Percentiles rank a stretch among this genome's conserved stretches.
Conservation (phyloP, 169 alveolate genomes). For the Babesia sp. region DNA sequence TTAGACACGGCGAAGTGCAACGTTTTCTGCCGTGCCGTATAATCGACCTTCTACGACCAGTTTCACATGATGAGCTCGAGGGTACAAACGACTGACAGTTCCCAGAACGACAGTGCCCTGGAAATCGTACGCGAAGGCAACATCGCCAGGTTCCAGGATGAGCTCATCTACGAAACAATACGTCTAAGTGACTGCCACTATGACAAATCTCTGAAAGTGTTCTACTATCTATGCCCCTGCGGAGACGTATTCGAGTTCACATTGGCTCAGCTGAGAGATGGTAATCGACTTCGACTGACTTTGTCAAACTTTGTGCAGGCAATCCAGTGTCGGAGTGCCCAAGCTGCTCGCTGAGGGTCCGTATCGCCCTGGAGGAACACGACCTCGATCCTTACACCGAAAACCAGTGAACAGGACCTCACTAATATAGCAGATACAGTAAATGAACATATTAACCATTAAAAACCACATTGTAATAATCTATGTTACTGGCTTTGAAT, state of each 20-base stretch:
- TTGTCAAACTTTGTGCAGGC: slow-evolving; percentile 18
- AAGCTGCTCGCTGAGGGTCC: slow-evolving; percentile 60
- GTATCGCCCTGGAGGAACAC: slow-evolving; percentile 41
- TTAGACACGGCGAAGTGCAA: too few relatives aligned
- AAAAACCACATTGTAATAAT: neutral
- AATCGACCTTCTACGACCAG: neutral
- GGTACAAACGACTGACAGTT: neutral
- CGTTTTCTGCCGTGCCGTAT: neutral
- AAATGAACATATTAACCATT: too few relatives aligned
- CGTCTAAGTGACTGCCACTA: slow-evolving; percentile 58
- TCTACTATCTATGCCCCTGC: slow-evolving; percentile 62
- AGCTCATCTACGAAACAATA: slow-evolving; percentile 55
- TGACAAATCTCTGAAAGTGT: slow-evolving; percentile 30
- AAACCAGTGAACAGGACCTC: neutral
- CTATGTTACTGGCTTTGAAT: neutral
- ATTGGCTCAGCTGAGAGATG: slow-evolving; percentile 34
- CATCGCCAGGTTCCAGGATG: slow-evolving; percentile 50
- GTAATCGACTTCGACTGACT: neutral
- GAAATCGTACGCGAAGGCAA: slow-evolving; percentile 40
- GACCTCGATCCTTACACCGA: slow-evolving; percentile 43
- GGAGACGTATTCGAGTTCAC: slow-evolving; percentile 63
- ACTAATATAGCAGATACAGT: too few relatives aligned
- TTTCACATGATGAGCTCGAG: slow-evolving; percentile 1
- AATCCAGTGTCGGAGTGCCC: slow-evolving; percentile 64
- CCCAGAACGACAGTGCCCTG: neutral